Evolutionary conservation across 2,329 filamentous ascomycete species (phyloP), one percentile per base, ranked within the genome.

Genomic region (Botrytis porri): DNA sequence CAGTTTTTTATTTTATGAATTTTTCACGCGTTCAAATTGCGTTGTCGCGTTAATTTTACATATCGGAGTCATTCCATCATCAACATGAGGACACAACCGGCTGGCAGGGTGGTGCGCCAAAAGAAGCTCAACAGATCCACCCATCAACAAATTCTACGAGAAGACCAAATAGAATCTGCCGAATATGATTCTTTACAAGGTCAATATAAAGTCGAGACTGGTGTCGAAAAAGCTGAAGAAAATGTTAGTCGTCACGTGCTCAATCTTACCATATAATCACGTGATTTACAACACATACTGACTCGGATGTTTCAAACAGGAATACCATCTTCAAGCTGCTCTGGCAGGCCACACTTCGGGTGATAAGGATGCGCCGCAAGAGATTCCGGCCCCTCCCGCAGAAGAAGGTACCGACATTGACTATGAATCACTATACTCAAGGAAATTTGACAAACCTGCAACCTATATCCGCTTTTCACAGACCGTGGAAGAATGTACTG

Each of bases 391-490:
- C 29, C 89, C 89, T 75, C 89, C 89, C 78, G 88, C 89, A 22
- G 82, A 89, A 80, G 85, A 89, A 83, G 90, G 88, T 79, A 73
- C 84, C 76, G 84, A 86, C 77, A 85, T 95, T 83, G 89, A 93
- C 83, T 99, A 98, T 90, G 93, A 97, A 83, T 89, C 92, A 79
- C 88, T 98, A 78, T 98, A 98, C 81, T 89, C 92, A 67, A 89
- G 88, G 76, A 85, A 86, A 73, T 98, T 95, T 83, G 88, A 90
- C 79, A 92, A 97, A 82, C 94, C 96, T 70, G 90, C 91, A 75
- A 96, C 95, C 75, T 98, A 98, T 83, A 97, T 99, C 81, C 94
- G 95, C 77, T 98, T 97, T 84, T 98, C 96, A 76, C 95, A 97
- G 77, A 99, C 96, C 4, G 95, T 99, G 75, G 96, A 99, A 84